Evolutionary conservation across 805 yeast genomes (phyloP), one percentile per base, ranked within the genome.

Genomic region (Hemisphaericaspora nanyangensis): DNA sequence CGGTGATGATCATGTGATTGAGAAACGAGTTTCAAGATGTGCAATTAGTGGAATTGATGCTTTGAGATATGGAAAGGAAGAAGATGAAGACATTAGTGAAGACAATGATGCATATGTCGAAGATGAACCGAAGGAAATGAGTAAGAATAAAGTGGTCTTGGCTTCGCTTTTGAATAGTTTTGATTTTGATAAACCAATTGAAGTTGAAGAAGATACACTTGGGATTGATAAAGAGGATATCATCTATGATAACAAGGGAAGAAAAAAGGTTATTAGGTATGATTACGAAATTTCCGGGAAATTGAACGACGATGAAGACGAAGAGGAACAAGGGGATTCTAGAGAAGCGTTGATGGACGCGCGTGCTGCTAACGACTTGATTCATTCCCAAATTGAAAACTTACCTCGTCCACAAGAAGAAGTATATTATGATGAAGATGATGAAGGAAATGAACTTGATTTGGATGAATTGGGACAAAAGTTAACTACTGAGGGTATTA

Each of bases 1-100:
- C 57, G 89, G 89, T 5, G 79, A 77, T 44, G 85, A 82, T 35
- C 95, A 86, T 55, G 74, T 87, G 10, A 74, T 90, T 15, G 97
- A 90, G 53, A 32, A 27, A 22, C 18, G 20, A 10, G 25, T 10
- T 18, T 46, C 44, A 12, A 10, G 18, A 8, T 60, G 68, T 48
- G 66, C 58, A 4, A 51, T 60, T 5, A 35, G 48, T 19, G 62
- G 58, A 2, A 43, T 17, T 1, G 50, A 52, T 28, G 69, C 63
- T 1, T 30, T n/a, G 12, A 31, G 28, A 5, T 62, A 63, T 39
- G 69, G 68, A 2, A 39, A 40, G 5, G 40, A 35, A 4, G 33
- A 29, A 3, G 33, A 26, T 20, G 31, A 36, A 8, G 34, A 32
- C 6, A 22, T 22, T 22, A 5, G 8, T 22, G 11, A 22, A 8